Conservation (phyloP, 2,329 filamentous ascomycete genomes). For the Arachnopeziza araneosa region DNA sequence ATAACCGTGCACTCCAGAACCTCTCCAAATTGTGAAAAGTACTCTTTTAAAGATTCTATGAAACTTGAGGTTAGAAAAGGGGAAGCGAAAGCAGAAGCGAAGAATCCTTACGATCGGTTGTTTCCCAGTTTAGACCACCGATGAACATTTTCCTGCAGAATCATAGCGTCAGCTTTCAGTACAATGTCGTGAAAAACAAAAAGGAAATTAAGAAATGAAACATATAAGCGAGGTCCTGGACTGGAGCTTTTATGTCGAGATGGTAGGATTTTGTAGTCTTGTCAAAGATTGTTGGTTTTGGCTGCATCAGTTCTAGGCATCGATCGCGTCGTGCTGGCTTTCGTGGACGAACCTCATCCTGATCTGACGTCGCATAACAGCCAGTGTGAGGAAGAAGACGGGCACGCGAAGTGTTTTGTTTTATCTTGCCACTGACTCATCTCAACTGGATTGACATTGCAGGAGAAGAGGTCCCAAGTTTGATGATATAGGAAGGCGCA, state of each 20-base stretch:
- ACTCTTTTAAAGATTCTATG: slow-evolving; percentile 88
- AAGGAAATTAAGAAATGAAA: neutral
- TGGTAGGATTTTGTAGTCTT: neutral
- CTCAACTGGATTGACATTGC: neutral
- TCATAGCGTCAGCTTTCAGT: slow-evolving; percentile 21
- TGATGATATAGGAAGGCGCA: neutral
- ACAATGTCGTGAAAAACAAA: neutral
- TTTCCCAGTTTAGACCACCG: slow-evolving; percentile 97
- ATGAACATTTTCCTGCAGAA: slow-evolving; percentile 95
- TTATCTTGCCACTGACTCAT: neutral
- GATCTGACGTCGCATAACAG: neutral
- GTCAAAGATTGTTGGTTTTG: neutral
- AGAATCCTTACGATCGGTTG: slow-evolving; percentile 77
- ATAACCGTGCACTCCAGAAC: slow-evolving; percentile 99
- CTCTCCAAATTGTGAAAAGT: slow-evolving; percentile 97
- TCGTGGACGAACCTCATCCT: neutral
- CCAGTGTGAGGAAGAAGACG: neutral
- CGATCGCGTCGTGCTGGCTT: neutral
- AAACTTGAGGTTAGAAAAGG: slow-evolving; percentile 7
- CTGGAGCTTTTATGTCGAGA: neutral
- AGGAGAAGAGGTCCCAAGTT: neutral
- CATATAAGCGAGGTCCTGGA: neutral
- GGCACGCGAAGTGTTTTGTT: neutral
- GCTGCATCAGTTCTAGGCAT: neutral
- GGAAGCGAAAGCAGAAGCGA: neutral